Evolutionary conservation across 169 alveolate genomes (phyloP).

Genomic region (Plasmodium reichenowi): DNA sequence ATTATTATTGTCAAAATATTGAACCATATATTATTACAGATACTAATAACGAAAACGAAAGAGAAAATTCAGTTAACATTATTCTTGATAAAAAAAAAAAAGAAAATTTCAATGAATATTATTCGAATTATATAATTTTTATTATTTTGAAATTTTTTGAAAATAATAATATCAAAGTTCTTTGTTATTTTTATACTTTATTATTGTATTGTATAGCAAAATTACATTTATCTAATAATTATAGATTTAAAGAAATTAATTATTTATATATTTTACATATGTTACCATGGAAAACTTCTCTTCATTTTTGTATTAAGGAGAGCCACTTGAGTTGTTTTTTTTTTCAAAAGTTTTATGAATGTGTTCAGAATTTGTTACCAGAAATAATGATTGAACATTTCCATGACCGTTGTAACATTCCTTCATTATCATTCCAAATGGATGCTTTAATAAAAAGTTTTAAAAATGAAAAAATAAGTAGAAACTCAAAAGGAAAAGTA

Average conservation of each 20-base stretch:
- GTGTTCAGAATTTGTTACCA: constrained; percentile 57
- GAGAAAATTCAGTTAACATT: neutral
- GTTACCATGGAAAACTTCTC: constrained; percentile 36
- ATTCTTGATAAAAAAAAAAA: neutral
- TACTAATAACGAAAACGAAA: neutral
- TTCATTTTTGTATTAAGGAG: constrained; percentile 19
- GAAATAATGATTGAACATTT: constrained; percentile 48
- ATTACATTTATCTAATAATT: constrained; percentile 28
- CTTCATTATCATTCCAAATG: neutral
- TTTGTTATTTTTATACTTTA: constrained; percentile 50
- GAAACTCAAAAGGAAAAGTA: neutral
- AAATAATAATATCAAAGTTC: neutral
- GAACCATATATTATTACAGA: neutral
- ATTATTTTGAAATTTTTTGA: constrained; percentile 14
- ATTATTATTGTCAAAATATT: too few species aligned
- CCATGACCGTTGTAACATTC: neutral
- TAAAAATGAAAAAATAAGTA: neutral
- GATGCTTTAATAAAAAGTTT: neutral
- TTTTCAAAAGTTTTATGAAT: constrained; percentile 70
- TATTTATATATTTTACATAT: constrained; percentile 41
- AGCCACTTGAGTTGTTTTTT: constrained; percentile 45
- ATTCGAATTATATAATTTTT: constrained; percentile 6
- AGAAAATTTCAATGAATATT: neutral
- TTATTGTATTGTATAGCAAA: constrained; percentile 29
- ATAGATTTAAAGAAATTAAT: constrained; percentile 59